Evolutionary conservation across 495 filamentous ascomycete species (phyloP), one percentile per base, ranked within the genome.

Genomic region (Cenococcum geophilum): DNA sequence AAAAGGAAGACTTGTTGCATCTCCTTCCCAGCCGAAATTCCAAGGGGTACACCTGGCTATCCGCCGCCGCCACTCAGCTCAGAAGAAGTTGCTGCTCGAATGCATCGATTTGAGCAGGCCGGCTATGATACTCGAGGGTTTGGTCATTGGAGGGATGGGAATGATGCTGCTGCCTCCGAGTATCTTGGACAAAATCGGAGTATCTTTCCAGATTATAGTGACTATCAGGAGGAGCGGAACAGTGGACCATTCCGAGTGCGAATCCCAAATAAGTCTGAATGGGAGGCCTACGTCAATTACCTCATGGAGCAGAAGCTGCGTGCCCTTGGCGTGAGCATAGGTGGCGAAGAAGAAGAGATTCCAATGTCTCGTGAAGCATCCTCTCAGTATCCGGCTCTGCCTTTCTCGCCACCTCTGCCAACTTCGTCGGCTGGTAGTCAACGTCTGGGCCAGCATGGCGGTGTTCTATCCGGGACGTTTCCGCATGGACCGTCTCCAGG

Each of bases 261-360:
- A 40, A 84, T 98, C 67, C 93, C 95, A 0, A 86, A 96, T 72
- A 78, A 79, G 45, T 69, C 74, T 74, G 88, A 86, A 27, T 97
- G 93, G 92, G 85, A 89, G 69, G 75, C 80, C 16, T 96, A 97
- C 74, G 88, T 92, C 34, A 78, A 86, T 51, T 80, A 82, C 55
- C 72, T 97, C 55, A 85, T 86, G 68, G 93, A 98, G 73, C 88
- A 91, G 61, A 98, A 95, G 75, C 78, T 98, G 43, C 84, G 89
- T 36, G 90, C 91, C 53, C 79, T 98, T 49, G 93, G 93, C 48
- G 93, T 97, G 1, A 87, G 80, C 18, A 78, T 87, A 57, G 87
- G 84, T 22, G 86, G 86, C 48, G 86, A 89, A 10, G 87, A 92
- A 25, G 78, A 82, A 16, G 77, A 80, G n/a, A 73, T 73, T 25